Evolutionary conservation across 441 rosid genomes (phyloP), one percentile per base, ranked within the genome.

Genomic region (Jatropha multifida): DNA sequence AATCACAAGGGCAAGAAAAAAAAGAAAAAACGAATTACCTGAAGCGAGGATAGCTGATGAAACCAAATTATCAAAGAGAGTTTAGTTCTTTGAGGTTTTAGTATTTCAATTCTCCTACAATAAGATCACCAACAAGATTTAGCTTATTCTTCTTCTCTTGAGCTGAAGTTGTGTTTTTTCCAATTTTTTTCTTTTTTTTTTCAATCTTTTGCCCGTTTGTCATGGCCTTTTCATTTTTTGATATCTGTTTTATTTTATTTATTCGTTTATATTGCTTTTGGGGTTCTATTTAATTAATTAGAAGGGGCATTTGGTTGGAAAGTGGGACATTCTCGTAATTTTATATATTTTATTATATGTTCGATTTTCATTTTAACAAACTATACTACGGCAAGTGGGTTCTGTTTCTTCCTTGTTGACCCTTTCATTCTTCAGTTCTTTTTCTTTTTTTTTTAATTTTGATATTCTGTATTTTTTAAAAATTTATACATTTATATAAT

Each of bases 11-110:
- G 48, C 11, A 27, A 46, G 11, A 69, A 20, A 2, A 52, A 51
- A 18, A 11, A 14, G 38, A 9, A 23, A 74, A 54, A 55, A 13
- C 17, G 23, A 23, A 23, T 44, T 65, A 66, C 77, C 77, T 66
- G 68, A 27, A 54, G 26, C 4, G 23, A 58, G 41, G 6, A 71
- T 12, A 23, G 4, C 13, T 4, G 60, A 44, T 12, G 26, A 4
- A 60, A 61, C 26, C 42, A 8, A 38, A 61, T 46, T 26, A 72
- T 17, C 38, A 72, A 27, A 27, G 67, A 18, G 38, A 18, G 23
- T 42, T 10, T 32, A 37, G 12, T 32, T 32, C 46, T 44, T 72
- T 1, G 8, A 38, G 67, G 40, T 62, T 73, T 38, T 7, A 18
- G 75, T 32, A 5, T 11, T 18, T 23, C n/a, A 72, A 26, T 59